A percentile compares a stretch with the other conserved stretches of the same genome.
Evolutionary conservation across 768 basidiomycete species (phyloP).

Genomic region (Podaxis mareebaensis): DNA sequence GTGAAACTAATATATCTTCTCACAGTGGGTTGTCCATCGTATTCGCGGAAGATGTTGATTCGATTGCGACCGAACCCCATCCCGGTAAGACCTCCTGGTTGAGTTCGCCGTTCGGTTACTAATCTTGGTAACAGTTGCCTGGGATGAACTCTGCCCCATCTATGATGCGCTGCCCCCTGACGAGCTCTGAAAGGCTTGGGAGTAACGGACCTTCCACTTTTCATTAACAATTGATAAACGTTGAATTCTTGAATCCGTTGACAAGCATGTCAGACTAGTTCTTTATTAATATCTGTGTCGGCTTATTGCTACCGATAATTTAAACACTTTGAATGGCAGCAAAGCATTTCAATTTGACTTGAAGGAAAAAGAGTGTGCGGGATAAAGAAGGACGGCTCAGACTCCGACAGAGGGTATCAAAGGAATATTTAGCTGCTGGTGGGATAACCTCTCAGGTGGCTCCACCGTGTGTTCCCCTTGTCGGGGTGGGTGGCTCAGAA

Average conservation of each 20-base stretch:
- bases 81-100: not conserved
- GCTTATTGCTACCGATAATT: not conserved
- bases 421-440: not conserved
- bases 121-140: constrained; percentile 20
- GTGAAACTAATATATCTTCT: not conserved
- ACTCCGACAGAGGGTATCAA: not conserved
- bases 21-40: constrained; percentile 35
- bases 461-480: not conserved
- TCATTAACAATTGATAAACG: not conserved
- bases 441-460: not conserved
- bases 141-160: constrained; percentile 27
- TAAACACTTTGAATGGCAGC: not conserved
- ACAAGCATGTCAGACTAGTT: not conserved
- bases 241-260: not conserved
- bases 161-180: constrained; percentile 18
- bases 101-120: not conserved
- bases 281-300: not conserved
- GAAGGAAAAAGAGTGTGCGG: not conserved
- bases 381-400: not conserved
- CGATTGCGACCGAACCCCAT: not conserved
- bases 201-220: not conserved
- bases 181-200: not conserved
- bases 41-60: constrained; percentile 30
- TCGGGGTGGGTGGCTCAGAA: constrained; percentile 3
- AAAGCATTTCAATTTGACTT: not conserved